These are phyloP conservation scores for Coprinopsis marcescibilis DNA, from an alignment of 768 basidiomycete genomes.

Conservation along the genomic window DNA sequence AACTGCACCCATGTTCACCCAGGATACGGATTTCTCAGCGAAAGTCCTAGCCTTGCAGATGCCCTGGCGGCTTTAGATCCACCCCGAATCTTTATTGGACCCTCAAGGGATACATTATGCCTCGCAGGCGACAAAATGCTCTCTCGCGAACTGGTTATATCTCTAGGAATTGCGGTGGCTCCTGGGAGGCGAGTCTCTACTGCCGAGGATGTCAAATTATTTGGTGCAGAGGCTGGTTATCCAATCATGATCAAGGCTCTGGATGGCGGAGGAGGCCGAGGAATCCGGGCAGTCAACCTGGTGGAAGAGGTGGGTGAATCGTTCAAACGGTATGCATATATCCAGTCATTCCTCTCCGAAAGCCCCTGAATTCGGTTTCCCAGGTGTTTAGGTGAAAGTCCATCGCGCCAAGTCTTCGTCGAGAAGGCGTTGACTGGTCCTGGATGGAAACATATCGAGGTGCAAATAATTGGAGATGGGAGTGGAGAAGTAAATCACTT, in stretches of 20 bases:
- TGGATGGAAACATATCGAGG: conserved; percentile 76
- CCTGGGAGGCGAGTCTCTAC: conserved; percentile 24
- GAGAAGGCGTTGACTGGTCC: conserved; percentile 80
- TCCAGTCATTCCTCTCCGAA: neutral
- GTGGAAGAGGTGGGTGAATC: conserved; percentile 66
- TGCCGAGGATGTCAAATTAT: conserved; percentile 21
- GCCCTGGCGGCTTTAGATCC: conserved; percentile 70
- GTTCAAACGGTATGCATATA: conserved; percentile 49
- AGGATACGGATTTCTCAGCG: conserved; percentile 85
- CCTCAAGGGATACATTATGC: conserved; percentile 73
- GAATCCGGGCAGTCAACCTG: conserved; percentile 80
- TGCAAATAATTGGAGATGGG: conserved; percentile 78
- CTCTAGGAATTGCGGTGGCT: conserved; percentile 25
- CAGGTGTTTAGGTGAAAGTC: conserved; percentile 34
- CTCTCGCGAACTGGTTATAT: conserved; percentile 27
- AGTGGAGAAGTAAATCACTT: conserved; percentile 76
- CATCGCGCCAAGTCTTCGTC: conserved; percentile 59
- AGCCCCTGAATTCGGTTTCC: neutral
- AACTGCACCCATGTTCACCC: conserved; percentile 33
- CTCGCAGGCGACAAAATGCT: conserved; percentile 45
- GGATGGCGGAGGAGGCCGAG: conserved; percentile 85
- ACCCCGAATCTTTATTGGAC: conserved; percentile 71
- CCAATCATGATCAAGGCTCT: conserved; percentile 87
- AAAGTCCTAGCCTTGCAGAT: conserved; percentile 73
- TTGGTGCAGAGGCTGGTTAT: conserved; percentile 25